phyloP scores from a whole-genome alignment of 2,329 filamentous ascomycete genomes.

The Colletotrichum sojae region DNA sequence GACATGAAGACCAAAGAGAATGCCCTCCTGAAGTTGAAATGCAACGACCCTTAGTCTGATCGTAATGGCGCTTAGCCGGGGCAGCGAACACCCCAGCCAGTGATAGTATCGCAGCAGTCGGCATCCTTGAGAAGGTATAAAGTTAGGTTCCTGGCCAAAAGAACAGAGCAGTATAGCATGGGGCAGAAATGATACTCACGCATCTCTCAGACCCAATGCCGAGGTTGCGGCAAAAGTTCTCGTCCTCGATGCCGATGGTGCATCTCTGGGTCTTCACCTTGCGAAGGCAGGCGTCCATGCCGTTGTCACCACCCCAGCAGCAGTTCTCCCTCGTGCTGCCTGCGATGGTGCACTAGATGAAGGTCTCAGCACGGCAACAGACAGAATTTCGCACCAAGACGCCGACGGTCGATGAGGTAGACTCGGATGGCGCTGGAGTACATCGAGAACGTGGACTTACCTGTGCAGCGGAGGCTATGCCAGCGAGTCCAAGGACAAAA shows the following conservation, averaged over 20 bases:
- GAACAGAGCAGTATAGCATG: neutral
- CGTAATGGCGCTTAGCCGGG: slow-evolving; percentile 42
- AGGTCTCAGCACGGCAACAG: neutral
- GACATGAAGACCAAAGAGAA: too few relatives aligned
- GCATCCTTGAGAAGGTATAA: neutral
- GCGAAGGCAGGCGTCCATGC: neutral
- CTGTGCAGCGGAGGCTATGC: too few relatives aligned
- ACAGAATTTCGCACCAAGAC: neutral
- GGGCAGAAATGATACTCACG: neutral
- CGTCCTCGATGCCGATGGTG: neutral
- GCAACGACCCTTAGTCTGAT: too few relatives aligned
- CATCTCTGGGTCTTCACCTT: neutral
- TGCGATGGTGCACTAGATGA: neutral
- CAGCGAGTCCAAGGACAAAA: too few relatives aligned
- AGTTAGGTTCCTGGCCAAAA: neutral
- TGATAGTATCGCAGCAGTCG: neutral
- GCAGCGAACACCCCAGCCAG: neutral
- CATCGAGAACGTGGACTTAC: too few relatives aligned
- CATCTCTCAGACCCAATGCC: neutral
- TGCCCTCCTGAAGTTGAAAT: too few relatives aligned
- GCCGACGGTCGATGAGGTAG: neutral
- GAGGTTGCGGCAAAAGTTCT: neutral
- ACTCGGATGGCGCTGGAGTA: neutral
- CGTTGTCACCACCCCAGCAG: neutral
- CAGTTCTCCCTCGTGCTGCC: neutral